Base-by-base conservation (phyloP, 352 stramenopile genomes). In the Phytophthora cactorum region DNA sequence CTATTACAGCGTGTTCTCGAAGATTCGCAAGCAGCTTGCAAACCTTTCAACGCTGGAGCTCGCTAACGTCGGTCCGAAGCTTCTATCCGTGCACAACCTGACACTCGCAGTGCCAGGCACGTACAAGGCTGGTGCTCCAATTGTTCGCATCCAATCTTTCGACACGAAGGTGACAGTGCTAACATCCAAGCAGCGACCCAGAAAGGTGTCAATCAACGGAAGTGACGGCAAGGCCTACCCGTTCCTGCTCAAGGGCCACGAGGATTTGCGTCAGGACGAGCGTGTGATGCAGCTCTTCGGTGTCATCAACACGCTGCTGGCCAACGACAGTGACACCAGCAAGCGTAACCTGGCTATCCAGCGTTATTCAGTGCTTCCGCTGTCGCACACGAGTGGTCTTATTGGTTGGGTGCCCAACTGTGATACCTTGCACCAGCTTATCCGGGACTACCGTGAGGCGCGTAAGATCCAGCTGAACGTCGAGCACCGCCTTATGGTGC, bases 211-310 rank as follows among this genome's bases (percentile, higher is more conserved):
- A n/a, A 98, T 99, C 58, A 81, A 96, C 43, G 98, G 98, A 34
- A 98, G 94, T 72, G 97, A 99, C 74, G 98, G 98, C 15, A 97
- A 98, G 60, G 86, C 98, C 55, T 99, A 99, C 79, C 88, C 98
- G 29, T 99, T 99, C 79, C 72, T 99, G 52, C 90, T 99, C 11
- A 99, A 99, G 84, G 98, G 98, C 4, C 97, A 99, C 75, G 98
- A 99, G 79, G 98, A 99, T 89, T 80, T 99, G 50, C 82, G 98
- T 14, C 98, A 99, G 82, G 98, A 99, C 75, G 98, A 99, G 81
- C 90, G 98, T 59, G 98, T 99, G 12, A 99, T 99, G 98, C 98
- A 99, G 82, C 85, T 99, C 12, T 99, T 99, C 74, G 98, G 98
- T 11, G 89, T 99, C 28, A 98, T 99, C 50, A 99, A 99, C 90